phyloP scores from a whole-genome alignment of 768 basidiomycete species.

The Lenzites betulinus region DNA sequence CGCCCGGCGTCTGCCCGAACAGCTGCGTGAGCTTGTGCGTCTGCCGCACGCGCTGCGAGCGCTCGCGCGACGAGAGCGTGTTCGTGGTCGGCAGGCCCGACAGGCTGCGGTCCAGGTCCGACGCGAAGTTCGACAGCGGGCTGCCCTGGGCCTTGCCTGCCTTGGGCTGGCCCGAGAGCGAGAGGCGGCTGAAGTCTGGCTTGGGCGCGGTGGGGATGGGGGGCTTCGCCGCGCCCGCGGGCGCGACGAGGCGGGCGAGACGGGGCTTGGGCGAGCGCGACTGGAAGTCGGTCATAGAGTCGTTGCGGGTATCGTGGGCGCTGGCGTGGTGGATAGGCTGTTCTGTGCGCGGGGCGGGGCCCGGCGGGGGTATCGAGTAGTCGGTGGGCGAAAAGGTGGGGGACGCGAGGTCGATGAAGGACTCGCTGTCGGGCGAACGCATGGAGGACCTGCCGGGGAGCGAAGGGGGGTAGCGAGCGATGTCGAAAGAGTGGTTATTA shows the following conservation, averaged over 20 bases:
- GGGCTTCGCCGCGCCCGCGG: constrained; percentile 38
- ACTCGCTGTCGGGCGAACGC: constrained; percentile 41
- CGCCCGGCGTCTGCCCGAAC: constrained; percentile 65
- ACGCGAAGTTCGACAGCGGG: constrained; percentile 8
- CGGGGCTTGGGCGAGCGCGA: constrained; percentile 31
- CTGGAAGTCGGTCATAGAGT: constrained; percentile 15
- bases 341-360: background rate
- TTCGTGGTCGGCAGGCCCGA: constrained; percentile 64
- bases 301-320: constrained; percentile 6
- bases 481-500: constrained; percentile 29
- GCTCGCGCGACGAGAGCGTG: constrained; percentile 60
- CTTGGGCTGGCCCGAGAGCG: constrained; percentile 23
- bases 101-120: constrained; percentile 30
- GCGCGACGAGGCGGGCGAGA: constrained; percentile 32
- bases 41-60: constrained; percentile 71
- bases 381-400: constrained; percentile 28
- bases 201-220: constrained; percentile 50
- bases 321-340: constrained; percentile 3
- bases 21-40: constrained; percentile 79
- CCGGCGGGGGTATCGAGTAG: constrained; percentile 14
- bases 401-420: constrained; percentile 51
- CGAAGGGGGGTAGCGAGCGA: constrained; percentile 14
- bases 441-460: constrained; percentile 24
- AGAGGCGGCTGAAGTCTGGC: constrained; percentile 44
- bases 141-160: constrained; percentile 1